Evolutionary conservation across 2,329 filamentous ascomycete genomes (phyloP), one percentile per base, ranked within the genome.

Genomic region (Neonectria magnoliae): DNA sequence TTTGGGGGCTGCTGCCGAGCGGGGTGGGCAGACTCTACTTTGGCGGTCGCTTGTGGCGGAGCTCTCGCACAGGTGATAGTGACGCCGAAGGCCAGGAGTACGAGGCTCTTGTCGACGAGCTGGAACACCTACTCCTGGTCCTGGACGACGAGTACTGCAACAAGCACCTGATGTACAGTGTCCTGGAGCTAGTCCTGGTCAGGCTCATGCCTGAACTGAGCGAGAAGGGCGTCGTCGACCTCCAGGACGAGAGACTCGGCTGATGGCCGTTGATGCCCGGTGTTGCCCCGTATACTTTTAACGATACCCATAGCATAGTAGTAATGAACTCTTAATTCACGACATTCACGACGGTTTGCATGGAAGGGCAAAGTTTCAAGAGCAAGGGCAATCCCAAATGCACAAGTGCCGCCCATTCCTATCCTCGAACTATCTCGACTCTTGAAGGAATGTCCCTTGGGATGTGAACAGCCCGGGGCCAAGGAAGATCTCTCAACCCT

Each of bases 121-220:
- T 93, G 68, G 88, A 90, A 74, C 81, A 87, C 27, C 82, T 94
- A 50, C 83, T 98, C 51, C 88, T 91, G 72, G 83, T 94, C 41
- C 90, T 97, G 70, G 88, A 87, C 16, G 94, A 98, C 79, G 84
- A 87, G 56, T 97, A 97, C 80, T 91, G 94, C 80, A 99, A 99
- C 81, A 97, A 94, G 81, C 94, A 98, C 80, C 82, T 98, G 33
- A 82, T 97, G 71, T 97, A 97, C 75, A 85, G 88, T 48, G 84
- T 96, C 52, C 81, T 98, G 36, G 96, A 99, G 80, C 80, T 95
- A 62, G 77, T 97, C 2, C 83, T 98, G n/a, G 87, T 93, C 61
- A 88, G 91, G 68, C 79, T 98, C 66, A 87, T 97, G 75, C 96
- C 96, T 5, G 96, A 99, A 81, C 78, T 98, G 73, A 85, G 85